These are phyloP conservation scores for Gonium pectorale DNA, from an alignment of 139 green algal species.

Conservation along the genomic window DNA sequence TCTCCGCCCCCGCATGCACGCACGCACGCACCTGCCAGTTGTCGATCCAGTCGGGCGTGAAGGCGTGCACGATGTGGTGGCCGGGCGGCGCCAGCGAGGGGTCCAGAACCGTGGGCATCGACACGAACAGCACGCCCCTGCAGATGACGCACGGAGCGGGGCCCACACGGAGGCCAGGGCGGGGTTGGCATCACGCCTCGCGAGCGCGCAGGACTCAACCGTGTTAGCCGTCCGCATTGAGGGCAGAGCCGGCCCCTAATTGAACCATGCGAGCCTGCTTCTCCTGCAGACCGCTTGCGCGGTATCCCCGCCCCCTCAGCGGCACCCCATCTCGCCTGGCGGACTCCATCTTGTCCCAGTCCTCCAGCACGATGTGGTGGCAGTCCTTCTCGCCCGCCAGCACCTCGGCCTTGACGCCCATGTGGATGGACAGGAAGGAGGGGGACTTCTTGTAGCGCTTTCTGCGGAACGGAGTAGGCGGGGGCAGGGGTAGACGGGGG, in stretches of 20 bases:
- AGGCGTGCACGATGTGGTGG: constrained; percentile 93
- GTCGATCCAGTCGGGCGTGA: constrained; percentile 97
- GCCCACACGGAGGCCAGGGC: no score
- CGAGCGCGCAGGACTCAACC: no score
- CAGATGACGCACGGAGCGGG: no score
- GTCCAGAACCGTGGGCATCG: constrained; percentile 94
- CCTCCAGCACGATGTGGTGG: constrained; percentile 96
- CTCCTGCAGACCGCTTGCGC: no score
- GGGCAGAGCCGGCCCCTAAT: no score
- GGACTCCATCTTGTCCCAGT: constrained; percentile 75
- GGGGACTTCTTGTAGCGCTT: constrained; percentile 93
- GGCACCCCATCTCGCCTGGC: not conserved
- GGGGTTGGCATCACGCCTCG: no score
- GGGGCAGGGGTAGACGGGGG: not conserved
- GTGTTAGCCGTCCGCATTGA: no score
- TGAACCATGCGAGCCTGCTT: no score
- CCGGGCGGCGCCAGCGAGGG: constrained; percentile 83
- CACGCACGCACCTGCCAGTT: constrained; percentile 70
- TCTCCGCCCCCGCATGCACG: no score
- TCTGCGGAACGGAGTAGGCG: constrained; percentile 44
- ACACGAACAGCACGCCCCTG: constrained; percentile 94
- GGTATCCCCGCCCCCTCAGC: no score
- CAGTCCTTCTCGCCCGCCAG: constrained; percentile 79
- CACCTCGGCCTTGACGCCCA: constrained; percentile 84
- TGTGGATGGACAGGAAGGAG: constrained; percentile 94